Base-by-base conservation (phyloP, 257 asterid genomes). In the Henckelia pumila region DNA sequence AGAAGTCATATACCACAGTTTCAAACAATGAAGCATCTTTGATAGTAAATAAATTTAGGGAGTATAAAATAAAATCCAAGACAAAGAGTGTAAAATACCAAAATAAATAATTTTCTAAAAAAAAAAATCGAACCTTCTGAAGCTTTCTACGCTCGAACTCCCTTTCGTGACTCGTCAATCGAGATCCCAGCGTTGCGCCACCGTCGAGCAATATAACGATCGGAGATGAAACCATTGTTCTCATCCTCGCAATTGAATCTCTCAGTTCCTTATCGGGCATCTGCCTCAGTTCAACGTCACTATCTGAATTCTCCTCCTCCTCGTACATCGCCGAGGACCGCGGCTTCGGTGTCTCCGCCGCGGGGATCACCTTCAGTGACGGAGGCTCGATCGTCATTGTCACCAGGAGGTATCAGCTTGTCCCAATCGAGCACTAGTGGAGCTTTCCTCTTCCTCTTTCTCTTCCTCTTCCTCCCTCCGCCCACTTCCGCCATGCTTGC, bases 401-500 rank as follows among this genome's bases (percentile, higher is more conserved):
- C 44, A 40, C 49, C 56, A 4, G 56, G 4, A 3, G 64, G 64
- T 30, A 78, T 56, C 52, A 78, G 44, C 23, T 0, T 6, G 8
- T 52, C 50, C 73, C 64, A 70, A 74, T 78, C 68, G 6, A 76
- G 66, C 1, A 1, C 61, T 5, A 75, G 0, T 6, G 58, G 28
- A 29, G 52, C 30, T 63, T 78, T 75, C 61, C 70, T n/a, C n/a
- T n/a, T n/a, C n/a, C n/a, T n/a, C n/a, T n/a, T n/a, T n/a, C n/a
- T n/a, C n/a, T 78, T 75, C 61, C 70, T 56, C 73, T 75, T 70
- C 69, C 59, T 79, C 73, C 60, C 84, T 52, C 78, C 78, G 68
- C 56, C 78, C 66, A 76, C 80, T 59, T 68, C 82, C 84, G 17
- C 49, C 49, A 64, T 64, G 69, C 35, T 37, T 19, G 6, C 9